Conservation (phyloP, 2,329 filamentous ascomycete genomes). For the Colletotrichum echinochloae region DNA sequence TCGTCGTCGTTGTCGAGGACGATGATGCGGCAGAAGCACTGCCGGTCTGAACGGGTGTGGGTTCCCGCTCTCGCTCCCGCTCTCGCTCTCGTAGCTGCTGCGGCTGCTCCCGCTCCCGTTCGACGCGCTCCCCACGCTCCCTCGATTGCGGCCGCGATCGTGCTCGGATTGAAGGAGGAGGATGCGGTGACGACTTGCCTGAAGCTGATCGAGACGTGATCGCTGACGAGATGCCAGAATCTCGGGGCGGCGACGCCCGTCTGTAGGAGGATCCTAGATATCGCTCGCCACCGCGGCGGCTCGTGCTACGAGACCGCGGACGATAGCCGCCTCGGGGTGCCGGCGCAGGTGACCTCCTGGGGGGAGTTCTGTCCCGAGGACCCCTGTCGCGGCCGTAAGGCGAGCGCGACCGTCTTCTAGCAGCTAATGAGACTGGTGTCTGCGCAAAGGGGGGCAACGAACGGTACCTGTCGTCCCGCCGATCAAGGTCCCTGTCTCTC, state of each 20-base stretch:
- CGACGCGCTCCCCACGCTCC: conserved; percentile 51
- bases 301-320: conserved; percentile 64
- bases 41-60: conserved; percentile 35
- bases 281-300: conserved; percentile 59
- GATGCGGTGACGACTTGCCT: conserved; percentile 65
- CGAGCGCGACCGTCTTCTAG: conserved; percentile 66
- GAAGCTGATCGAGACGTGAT: conserved; percentile 64
- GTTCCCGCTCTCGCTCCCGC: conserved; percentile 38
- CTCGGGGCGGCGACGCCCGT: conserved; percentile 61
- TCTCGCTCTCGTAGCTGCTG: conserved; percentile 2
- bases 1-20: conserved; percentile 39
- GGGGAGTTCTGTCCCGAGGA: conserved; percentile 52
- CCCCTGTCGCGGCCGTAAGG: conserved; percentile 62
- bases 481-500: conserved; percentile 49
- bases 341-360: conserved; percentile 54
- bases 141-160: conserved; percentile 62
- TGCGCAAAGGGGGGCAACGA: conserved; percentile 39
- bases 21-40: conserved; percentile 39
- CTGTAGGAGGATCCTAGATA: conserved; percentile 54
- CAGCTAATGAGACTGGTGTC: conserved; percentile 20
- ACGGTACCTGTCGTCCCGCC: conserved; percentile 57
- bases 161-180: conserved; percentile 55
- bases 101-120: conserved; percentile 35
- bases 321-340: conserved; percentile 60
- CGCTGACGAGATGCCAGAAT: conserved; percentile 62